Percentiles rank a stretch among this genome's conserved stretches.
phyloP scores from a whole-genome alignment of 2,329 filamentous ascomycete species.

The Xylariaceae sp. region DNA sequence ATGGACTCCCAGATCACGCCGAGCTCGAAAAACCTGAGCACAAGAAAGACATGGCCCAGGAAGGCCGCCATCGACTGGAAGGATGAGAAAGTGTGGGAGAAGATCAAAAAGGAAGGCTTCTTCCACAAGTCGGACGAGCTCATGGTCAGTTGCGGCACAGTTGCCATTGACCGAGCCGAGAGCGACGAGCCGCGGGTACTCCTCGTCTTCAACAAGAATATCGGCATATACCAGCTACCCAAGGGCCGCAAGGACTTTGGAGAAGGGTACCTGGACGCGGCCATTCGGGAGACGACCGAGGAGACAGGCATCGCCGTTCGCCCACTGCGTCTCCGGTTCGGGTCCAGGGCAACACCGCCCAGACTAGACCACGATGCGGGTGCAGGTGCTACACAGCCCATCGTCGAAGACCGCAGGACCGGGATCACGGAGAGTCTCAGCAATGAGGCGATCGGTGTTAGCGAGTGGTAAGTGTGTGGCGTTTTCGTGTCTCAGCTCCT shows the following conservation, averaged over 20 bases:
- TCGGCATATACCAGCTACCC: slow-evolving; percentile 41
- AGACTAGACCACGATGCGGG: slow-evolving; percentile 14
- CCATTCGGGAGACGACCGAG: slow-evolving; percentile 43
- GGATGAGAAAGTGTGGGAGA: slow-evolving; percentile 26
- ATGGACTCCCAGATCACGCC: slow-evolving; percentile 13
- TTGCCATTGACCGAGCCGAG: slow-evolving; percentile 36
- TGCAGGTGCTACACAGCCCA: slow-evolving; percentile 13
- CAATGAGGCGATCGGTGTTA: slow-evolving; percentile 26
- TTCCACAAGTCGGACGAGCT: slow-evolving; percentile 39
- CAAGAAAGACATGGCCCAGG: slow-evolving; percentile 20
- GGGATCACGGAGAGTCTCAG: slow-evolving; percentile 25
- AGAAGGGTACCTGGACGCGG: slow-evolving; percentile 37
- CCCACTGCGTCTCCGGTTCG: slow-evolving; percentile 36
- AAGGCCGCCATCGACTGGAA: slow-evolving; percentile 24
- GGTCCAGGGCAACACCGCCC: slow-evolving; percentile 39
- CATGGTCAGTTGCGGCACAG: slow-evolving; percentile 43
- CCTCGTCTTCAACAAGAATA: slow-evolving; percentile 38
- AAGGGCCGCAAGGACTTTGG: slow-evolving; percentile 45
- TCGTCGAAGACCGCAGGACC: slow-evolving; percentile 21
- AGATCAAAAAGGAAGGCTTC: slow-evolving; percentile 24
- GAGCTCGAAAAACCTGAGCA: slow-evolving; percentile 20
- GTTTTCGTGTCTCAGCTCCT: slow-evolving; percentile 1
- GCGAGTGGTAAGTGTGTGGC: slow-evolving; percentile 25
- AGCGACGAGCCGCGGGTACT: slow-evolving; percentile 32
- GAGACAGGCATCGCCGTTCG: slow-evolving; percentile 40